A percentile compares a stretch with the other conserved stretches of the same genome.
These are phyloP conservation scores for Dentipellis fragilis DNA, from an alignment of 768 basidiomycete genomes.

Conservation along the genomic window DNA sequence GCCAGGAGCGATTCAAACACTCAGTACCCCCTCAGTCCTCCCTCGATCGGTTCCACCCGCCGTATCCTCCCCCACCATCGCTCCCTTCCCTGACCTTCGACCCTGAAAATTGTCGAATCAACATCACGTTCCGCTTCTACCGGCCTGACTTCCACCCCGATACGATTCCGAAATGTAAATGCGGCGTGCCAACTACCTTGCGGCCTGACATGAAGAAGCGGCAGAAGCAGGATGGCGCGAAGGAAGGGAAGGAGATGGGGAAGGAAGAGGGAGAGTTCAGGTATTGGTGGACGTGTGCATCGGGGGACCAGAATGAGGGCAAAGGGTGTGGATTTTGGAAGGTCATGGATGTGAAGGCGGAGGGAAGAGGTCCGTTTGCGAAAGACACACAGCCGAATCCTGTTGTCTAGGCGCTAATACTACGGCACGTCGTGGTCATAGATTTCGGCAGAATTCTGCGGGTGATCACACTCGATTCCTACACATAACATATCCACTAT, in stretches of 20 bases:
- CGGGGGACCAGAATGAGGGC: conserved; percentile 75
- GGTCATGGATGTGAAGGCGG: conserved; percentile 56
- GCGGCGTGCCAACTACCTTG: conserved; percentile 59
- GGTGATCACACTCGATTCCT: no score
- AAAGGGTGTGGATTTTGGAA: conserved; percentile 74
- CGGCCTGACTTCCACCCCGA: conserved; percentile 68
- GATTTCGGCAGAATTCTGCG: no score
- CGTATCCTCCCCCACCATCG: conserved; percentile 24
- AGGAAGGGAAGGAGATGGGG: conserved; percentile 6
- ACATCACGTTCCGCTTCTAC: conserved; percentile 82
- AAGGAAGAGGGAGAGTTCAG: conserved; percentile 22
- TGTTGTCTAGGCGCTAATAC: no score
- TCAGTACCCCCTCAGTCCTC: conserved; percentile 60
- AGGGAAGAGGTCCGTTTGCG: conserved; percentile 48
- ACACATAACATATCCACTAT: no score
- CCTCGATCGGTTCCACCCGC: conserved; percentile 64
- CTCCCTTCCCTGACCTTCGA: conserved; percentile 9
- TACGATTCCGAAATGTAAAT: conserved; percentile 63
- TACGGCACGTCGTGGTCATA: no score
- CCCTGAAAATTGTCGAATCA: conserved; percentile 33
- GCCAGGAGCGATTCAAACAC: conserved; percentile 78
- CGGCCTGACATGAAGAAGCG: conserved; percentile 74
- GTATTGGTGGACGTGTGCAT: conserved; percentile 81
- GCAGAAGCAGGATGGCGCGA: conserved; percentile 17
- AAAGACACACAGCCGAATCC: conserved; percentile 9